Base-by-base conservation (phyloP, 179 eudicot species). In the Actinidia arguta region DNA sequence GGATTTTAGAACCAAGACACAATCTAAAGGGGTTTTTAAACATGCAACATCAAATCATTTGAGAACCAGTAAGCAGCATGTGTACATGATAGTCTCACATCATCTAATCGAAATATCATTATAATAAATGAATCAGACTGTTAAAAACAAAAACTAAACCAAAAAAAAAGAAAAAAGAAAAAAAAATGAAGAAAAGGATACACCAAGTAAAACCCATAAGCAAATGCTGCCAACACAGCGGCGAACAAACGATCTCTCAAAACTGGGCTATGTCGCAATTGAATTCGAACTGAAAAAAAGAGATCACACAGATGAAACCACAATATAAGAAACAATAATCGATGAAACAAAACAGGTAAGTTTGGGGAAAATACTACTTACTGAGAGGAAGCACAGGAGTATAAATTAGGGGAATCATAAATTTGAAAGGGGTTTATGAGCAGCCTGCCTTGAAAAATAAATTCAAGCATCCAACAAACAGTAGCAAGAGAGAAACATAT, bases 351-450 rank as follows among this genome's bases (percentile, higher is more conserved):
- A 36, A 42, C 2, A 13, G 6, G n/a, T 42, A 24, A 10, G 11
- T 42, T 24, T 0, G 59, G n/a, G 16, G 75, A 13, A 67, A 50
- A 61, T 14, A 50, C 24, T 67, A 59, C 91, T 90, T 85, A 95
- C 99, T 94, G 74, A 95, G 95, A 81, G 99, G 98, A 85, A 95
- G 98, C 76, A 91, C 91, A 64, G 99, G 99, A 61, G 99, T 98
- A 82, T 95, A 95, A 76, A 94, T 87, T 13, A 95, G 86, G 73
- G 99, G 99, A 73, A 92, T 85, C 83, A 93, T 16, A 62, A 94
- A 88, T 75, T 92, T 79, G 42, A 91, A 54, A 4, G 90, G 94
- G 7, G 93, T 84, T 16, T 88, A 42, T 78, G 74, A 69, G 88
- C 88, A 46, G 86, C 74, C 80, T 77, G 70, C 86, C 82, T 70